phyloP scores from a whole-genome alignment of 306 rosid genomes.

The Luffa aegyptiaca region DNA sequence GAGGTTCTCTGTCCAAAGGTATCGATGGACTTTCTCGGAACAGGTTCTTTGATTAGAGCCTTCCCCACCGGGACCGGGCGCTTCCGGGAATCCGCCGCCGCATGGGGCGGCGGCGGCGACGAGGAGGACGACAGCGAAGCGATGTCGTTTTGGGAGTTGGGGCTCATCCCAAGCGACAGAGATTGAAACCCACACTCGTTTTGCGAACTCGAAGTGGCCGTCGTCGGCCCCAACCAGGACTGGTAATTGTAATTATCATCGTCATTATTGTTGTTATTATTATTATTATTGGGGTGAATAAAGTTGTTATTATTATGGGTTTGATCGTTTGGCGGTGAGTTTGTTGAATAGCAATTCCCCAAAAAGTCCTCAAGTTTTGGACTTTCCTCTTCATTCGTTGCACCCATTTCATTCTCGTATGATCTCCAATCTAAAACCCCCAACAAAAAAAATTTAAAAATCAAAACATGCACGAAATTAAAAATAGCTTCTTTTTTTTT shows the following conservation, averaged over 20 bases:
- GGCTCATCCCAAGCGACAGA: conserved; percentile 62
- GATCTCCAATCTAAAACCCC: conserved; percentile 56
- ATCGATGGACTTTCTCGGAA: conserved; percentile 83
- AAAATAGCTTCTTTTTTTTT: background rate
- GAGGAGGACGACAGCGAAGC: background rate
- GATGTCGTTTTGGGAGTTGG: conserved; percentile 31
- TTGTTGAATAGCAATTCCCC: conserved; percentile 78
- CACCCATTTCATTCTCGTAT: conserved; percentile 41
- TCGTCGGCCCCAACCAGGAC: conserved; percentile 42
- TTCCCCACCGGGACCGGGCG: conserved; percentile 32
- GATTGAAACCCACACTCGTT: conserved; percentile 51
- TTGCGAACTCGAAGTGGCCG: conserved; percentile 14
- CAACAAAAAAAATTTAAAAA: background rate
- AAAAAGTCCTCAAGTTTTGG: conserved; percentile 95
- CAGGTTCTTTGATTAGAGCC: conserved; percentile 51
- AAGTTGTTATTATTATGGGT: conserved; percentile 14
- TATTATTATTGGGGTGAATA: background rate
- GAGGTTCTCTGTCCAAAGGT: conserved; percentile 98
- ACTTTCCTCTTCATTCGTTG: conserved; percentile 39
- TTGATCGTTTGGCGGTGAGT: conserved; percentile 34
- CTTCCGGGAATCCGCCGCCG: conserved; percentile 39
- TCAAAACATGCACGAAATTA: background rate
- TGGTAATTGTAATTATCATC: background rate
- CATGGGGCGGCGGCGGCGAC: background rate
- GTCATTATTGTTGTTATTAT: background rate